Conservation (phyloP, 352 stramenopile species). For the Aphanomyces astaci region DNA sequence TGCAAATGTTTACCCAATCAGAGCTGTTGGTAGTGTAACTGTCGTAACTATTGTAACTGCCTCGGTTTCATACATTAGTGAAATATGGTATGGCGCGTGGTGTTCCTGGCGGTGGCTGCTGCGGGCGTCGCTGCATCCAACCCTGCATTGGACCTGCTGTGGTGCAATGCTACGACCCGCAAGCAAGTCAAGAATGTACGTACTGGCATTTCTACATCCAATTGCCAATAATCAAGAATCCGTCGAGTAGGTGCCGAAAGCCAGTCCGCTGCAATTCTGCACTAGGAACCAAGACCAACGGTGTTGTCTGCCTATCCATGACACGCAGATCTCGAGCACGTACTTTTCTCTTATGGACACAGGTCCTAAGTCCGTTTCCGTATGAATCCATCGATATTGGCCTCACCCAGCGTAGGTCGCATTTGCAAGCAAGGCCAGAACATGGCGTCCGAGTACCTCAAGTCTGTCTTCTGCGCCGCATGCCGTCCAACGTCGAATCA, state of each 20-base stretch:
- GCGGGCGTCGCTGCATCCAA: not conserved
- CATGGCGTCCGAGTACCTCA: not conserved
- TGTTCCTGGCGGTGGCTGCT: not conserved
- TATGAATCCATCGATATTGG: too few relatives aligned
- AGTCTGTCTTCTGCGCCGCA: conserved; percentile 23
- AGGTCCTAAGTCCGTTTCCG: too few relatives aligned
- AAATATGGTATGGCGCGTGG: too few relatives aligned
- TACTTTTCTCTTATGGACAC: conserved; percentile 59
- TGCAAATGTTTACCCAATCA: too few relatives aligned
- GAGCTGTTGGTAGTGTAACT: too few relatives aligned
- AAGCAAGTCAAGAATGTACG: not conserved
- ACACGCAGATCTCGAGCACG: conserved; percentile 50
- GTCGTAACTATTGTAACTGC: too few relatives aligned
- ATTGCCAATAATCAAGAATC: not conserved
- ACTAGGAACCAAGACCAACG: conserved; percentile 58
- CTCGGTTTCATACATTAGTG: too few relatives aligned
- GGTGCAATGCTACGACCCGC: not conserved
- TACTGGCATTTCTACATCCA: not conserved
- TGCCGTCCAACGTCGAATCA: conserved; percentile 38
- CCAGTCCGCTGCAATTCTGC: conserved; percentile 35
- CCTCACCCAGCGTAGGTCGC: not conserved
- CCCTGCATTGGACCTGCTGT: not conserved
- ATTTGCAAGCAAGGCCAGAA: not conserved
- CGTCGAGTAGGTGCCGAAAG: not conserved
- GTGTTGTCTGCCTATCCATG: conserved; percentile 59